phyloP scores from a whole-genome alignment of 257 asterid species.

The Buddleja alternifolia region DNA sequence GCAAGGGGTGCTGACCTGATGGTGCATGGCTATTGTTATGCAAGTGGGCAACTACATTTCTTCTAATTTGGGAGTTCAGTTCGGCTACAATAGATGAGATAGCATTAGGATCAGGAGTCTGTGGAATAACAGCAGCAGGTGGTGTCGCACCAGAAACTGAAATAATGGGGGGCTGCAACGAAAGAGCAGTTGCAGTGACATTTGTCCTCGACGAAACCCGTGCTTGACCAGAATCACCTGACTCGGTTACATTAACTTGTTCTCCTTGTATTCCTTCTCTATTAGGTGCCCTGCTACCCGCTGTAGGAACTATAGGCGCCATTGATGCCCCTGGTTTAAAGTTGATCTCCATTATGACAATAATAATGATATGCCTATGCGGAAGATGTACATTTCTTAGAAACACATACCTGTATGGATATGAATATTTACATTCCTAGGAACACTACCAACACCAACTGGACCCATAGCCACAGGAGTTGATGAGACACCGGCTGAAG shows the following conservation, averaged over 20 bases:
- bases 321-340: slow-evolving; percentile 46
- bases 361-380: not conserved
- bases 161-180: slow-evolving; percentile 42
- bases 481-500: slow-evolving; percentile 48
- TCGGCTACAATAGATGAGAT: slow-evolving; percentile 43
- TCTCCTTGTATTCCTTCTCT: slow-evolving; percentile 65
- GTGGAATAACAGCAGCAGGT: slow-evolving; percentile 43
- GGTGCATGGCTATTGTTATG: slow-evolving; percentile 35
- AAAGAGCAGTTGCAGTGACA: slow-evolving; percentile 40
- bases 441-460: slow-evolving; percentile 51
- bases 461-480: slow-evolving; percentile 59
- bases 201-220: slow-evolving; percentile 40
- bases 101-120: slow-evolving; percentile 39
- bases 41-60: slow-evolving; percentile 35
- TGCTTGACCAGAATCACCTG: slow-evolving; percentile 55
- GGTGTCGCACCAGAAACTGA: slow-evolving; percentile 45
- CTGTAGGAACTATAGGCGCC: slow-evolving; percentile 49
- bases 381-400: not conserved
- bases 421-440: slow-evolving; percentile 89
- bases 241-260: slow-evolving; percentile 39
- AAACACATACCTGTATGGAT: slow-evolving; percentile 71
- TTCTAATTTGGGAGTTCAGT: slow-evolving; percentile 43
- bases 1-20: slow-evolving; percentile 40
- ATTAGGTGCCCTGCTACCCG: slow-evolving; percentile 50
- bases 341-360: slow-evolving; percentile 5